These are phyloP conservation scores for Venturia effusa DNA, from an alignment of 2,329 filamentous ascomycete genomes.

Conservation along the genomic window DNA sequence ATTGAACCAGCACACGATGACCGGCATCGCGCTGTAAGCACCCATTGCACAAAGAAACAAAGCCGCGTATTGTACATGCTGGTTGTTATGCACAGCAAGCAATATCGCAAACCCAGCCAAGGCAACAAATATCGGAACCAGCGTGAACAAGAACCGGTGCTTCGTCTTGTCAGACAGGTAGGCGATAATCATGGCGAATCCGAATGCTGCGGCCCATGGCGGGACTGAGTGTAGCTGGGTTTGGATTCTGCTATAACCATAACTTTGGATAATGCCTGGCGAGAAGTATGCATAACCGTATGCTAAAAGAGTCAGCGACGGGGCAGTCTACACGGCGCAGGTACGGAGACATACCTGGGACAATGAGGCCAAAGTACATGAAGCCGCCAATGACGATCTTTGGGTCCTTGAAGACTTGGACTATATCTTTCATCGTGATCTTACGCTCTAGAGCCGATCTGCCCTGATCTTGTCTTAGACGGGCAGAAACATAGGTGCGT, in stretches of 20 bases:
- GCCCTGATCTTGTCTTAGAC: constrained; percentile 38
- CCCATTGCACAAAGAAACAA: constrained; percentile 76
- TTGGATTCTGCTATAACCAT: constrained; percentile 41
- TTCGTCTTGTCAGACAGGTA: constrained; percentile 57
- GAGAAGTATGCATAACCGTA: constrained; percentile 35
- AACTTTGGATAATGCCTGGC: constrained; percentile 36
- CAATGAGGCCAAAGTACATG: constrained; percentile 36
- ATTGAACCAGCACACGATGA: constrained; percentile 52
- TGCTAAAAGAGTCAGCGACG: neutral
- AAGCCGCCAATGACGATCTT: constrained; percentile 39
- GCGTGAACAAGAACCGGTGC: constrained; percentile 65
- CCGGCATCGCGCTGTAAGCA: constrained; percentile 78
- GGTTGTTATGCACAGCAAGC: constrained; percentile 51
- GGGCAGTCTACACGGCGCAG: neutral
- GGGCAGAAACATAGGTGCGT: constrained; percentile 33
- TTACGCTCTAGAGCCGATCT: constrained; percentile 33
- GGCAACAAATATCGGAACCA: constrained; percentile 56
- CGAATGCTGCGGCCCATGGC: constrained; percentile 64
- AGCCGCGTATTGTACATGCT: constrained; percentile 58
- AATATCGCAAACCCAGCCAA: constrained; percentile 70
- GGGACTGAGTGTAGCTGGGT: constrained; percentile 45
- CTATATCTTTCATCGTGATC: constrained; percentile 32
- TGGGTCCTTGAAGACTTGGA: constrained; percentile 36
- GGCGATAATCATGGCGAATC: constrained; percentile 65
- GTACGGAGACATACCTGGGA: constrained; percentile 11